These are phyloP conservation scores for Bocquillonia castaneifolia DNA, from an alignment of 441 rosid species.

Conservation along the genomic window DNA sequence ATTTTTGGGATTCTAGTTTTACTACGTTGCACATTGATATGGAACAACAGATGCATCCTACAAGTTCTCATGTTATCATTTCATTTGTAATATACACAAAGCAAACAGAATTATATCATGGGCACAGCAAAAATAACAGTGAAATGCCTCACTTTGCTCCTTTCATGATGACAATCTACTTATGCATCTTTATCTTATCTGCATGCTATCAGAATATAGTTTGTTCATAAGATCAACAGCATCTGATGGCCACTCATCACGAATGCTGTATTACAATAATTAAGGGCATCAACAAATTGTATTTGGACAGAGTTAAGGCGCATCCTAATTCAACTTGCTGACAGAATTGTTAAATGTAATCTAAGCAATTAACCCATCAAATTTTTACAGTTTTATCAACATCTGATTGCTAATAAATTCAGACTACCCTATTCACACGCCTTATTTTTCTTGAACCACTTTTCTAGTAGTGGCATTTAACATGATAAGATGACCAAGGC, in stretches of 20 bases:
- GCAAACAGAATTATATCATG: not conserved
- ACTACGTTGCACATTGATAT: not conserved
- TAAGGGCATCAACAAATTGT: not conserved
- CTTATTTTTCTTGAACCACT: no score
- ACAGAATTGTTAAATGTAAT: not conserved
- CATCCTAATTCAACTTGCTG: not conserved
- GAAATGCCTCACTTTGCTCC: not conserved
- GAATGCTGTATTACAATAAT: no score
- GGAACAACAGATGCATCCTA: not conserved
- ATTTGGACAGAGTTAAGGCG: not conserved
- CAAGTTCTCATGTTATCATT: not conserved
- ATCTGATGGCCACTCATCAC: not conserved
- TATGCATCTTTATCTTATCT: not conserved
- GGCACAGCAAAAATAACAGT: not conserved
- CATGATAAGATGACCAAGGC: no score
- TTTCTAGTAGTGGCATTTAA: no score
- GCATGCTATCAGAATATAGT: not conserved
- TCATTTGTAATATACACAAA: not conserved
- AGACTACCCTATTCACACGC: not conserved
- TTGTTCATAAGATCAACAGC: not conserved
- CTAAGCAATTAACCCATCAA: not conserved
- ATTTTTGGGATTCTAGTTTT: not conserved
- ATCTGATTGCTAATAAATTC: not conserved
- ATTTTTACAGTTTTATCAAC: not conserved
- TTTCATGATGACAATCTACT: not conserved